Conservation (phyloP, 192 early-diverging fungal genomes). For the Coemansia interrupta region DNA sequence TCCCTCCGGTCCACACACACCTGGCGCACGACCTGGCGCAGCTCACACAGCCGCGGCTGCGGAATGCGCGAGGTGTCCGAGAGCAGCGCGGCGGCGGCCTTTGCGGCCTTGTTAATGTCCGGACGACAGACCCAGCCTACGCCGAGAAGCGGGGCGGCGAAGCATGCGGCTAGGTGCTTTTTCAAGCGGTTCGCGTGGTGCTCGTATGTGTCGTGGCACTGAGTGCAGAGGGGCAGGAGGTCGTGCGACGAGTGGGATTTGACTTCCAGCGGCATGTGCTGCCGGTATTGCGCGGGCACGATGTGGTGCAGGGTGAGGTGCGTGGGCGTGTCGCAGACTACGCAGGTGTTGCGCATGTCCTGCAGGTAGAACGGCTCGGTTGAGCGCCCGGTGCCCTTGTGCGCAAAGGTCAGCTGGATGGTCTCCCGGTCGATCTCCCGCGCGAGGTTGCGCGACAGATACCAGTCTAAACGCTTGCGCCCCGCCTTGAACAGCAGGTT, state of each 20-base stretch:
- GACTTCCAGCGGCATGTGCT: conserved; percentile 28
- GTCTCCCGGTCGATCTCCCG: conserved; percentile 27
- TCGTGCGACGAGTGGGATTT: conserved; percentile 49
- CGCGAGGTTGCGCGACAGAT: conserved; percentile 35
- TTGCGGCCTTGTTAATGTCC: conserved; percentile 19
- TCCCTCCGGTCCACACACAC: neutral
- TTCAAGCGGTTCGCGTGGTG: conserved; percentile 24
- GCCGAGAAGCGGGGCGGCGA: conserved; percentile 37
- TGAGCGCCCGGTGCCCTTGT: conserved; percentile 37
- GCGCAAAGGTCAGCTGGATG: conserved; percentile 46
- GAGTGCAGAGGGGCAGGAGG: conserved; percentile 36
- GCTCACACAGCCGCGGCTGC: neutral
- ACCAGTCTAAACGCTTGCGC: conserved; percentile 35
- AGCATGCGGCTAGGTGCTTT: conserved; percentile 32
- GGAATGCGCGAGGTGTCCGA: conserved; percentile 21
- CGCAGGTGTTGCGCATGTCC: conserved; percentile 47
- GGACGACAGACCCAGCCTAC: conserved; percentile 39
- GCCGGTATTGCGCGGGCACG: conserved; percentile 45
- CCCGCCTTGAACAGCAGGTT: conserved; percentile 35
- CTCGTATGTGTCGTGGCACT: conserved; percentile 48
- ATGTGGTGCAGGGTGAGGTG: conserved; percentile 46
- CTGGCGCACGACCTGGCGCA: conserved; percentile 5
- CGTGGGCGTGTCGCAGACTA: conserved; percentile 13
- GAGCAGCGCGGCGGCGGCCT: conserved; percentile 35
- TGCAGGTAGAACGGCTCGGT: conserved; percentile 47